A percentile compares a stretch with the other conserved stretches of the same genome.
phyloP scores from a whole-genome alignment of 345 rosid genomes.

The Heritiera littoralis region DNA sequence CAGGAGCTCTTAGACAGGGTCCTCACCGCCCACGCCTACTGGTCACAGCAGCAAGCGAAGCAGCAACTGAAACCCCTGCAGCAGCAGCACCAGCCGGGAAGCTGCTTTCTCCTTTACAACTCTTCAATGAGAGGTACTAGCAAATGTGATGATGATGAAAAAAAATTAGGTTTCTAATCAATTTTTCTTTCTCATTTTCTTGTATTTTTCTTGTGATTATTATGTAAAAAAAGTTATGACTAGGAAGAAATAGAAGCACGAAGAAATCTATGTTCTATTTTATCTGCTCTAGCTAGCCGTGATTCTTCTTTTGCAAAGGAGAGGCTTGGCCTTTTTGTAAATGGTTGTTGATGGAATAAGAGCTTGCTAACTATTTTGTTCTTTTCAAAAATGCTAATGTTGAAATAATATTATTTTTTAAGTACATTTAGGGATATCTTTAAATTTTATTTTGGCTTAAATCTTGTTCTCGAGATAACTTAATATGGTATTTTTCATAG shows the following conservation, averaged over 20 bases:
- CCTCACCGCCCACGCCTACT: conserved; percentile 80
- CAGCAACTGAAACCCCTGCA: conserved; percentile 46
- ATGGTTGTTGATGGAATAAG: conserved; percentile 44
- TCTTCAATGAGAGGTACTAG: background rate
- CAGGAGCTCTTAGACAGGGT: conserved; percentile 95
- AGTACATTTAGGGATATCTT: too few species aligned
- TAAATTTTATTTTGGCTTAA: too few species aligned
- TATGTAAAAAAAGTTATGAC: conserved; percentile 16
- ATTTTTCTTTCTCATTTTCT: background rate
- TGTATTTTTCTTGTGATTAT: conserved; percentile 31
- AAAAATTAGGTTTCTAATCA: conserved; percentile 7
- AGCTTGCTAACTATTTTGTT: conserved; percentile 27
- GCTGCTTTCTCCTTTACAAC: conserved; percentile 54
- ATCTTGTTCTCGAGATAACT: too few species aligned
- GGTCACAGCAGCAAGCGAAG: conserved; percentile 89
- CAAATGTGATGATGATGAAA: conserved; percentile 20
- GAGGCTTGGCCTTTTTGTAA: conserved; percentile 42
- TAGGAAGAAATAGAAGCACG: conserved; percentile 16
- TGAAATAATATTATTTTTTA: too few species aligned
- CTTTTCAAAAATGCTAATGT: too few species aligned
- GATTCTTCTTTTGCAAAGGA: conserved; percentile 29
- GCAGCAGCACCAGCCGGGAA: conserved; percentile 54
- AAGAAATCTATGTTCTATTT: conserved; percentile 33
- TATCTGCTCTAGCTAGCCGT: conserved; percentile 4
- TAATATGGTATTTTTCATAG: too few species aligned